Base-by-base conservation (phyloP, 1,139 yeast genomes). In the Suhomyces kunorum region DNA sequence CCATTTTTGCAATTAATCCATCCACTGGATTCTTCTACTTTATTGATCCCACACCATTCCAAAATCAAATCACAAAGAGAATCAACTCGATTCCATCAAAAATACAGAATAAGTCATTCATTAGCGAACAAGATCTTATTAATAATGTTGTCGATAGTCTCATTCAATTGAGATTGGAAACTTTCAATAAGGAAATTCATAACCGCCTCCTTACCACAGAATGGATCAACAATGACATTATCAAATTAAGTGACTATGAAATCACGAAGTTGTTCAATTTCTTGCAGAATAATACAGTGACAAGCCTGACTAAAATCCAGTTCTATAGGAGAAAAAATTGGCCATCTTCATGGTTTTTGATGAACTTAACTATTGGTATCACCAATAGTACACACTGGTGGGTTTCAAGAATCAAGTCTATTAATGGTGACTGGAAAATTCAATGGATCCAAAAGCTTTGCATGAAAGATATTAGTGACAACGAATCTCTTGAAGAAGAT, bases 321-420 rank as follows among this genome's bases (percentile, higher is more conserved):
- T 73, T 80, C 40, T 83, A 78, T 54, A 70, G 86, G 16, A 67
- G 85, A 38, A 76, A 76, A 39, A 81, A 76, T 44, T 84, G 90
- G 90, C 88, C 89, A 1, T 64, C 79, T 2, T 78, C 81, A 41
- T 84, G 90, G 90, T 81, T 81, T 55, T 59, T 84, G 36, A 73
- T 81, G 5, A 67, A 64, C 34, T 62, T 73, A 38, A 60, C 74
- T 3, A 56, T 67, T 59, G 73, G 80, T 30, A 61, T 68, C 40
- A 73, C 66, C 28, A 67, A 78, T 1, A 68, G 71, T 13, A 64
- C 80, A 6, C 68, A 72, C 40, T 76, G 87, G 69, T 83, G 81
- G 75, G 84, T 83, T 22, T 81, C 87, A 5, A 71, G 83, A 41
- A 74, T 83, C 34, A 74, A 72, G 47, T 76, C 85, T 1, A 61